Conservation (phyloP, 352 stramenopile species). For the Phytopythium cucurbitacearum region DNA sequence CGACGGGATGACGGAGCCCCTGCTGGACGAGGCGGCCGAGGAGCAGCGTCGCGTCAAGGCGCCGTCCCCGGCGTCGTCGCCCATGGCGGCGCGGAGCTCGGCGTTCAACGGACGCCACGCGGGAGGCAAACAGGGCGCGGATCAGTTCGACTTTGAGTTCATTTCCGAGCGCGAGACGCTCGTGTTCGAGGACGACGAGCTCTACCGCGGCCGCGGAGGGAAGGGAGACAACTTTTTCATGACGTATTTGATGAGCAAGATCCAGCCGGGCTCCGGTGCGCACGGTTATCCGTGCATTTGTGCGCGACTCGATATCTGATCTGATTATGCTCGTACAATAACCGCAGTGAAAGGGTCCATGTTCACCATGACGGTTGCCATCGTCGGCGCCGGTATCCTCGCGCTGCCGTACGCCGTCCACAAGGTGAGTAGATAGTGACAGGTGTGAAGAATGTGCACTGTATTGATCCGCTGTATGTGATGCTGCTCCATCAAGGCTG, state of each 20-base stretch:
- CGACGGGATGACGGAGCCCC: constrained; percentile 23
- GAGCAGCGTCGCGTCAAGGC: constrained; percentile 3
- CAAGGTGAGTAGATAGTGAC: constrained; percentile 18
- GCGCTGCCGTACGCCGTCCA: constrained; percentile 78
- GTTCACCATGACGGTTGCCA: constrained; percentile 88
- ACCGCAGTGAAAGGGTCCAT: constrained; percentile 83
- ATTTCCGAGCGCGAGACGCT: constrained; percentile 75
- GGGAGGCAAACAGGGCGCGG: neutral
- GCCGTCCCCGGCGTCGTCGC: constrained; percentile 6
- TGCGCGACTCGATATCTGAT: neutral
- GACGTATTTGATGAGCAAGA: constrained; percentile 76
- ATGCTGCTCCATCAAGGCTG: constrained; percentile 13
- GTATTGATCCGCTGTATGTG: neutral
- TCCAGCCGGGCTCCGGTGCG: constrained; percentile 77
- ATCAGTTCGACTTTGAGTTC: constrained; percentile 52
- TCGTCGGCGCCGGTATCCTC: constrained; percentile 79
- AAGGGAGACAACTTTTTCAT: constrained; percentile 50
- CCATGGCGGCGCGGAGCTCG: constrained; percentile 3
- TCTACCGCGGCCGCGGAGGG: constrained; percentile 30
- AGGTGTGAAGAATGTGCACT: neutral
- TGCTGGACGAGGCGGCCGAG: constrained; percentile 13
- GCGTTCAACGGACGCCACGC: constrained; percentile 1
- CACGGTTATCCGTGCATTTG: neutral
- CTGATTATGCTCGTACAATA: constrained; percentile 3
- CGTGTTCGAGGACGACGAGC: constrained; percentile 60